Base-by-base conservation (phyloP, 306 rosid genomes). In the Fragaria ananassa region DNA sequence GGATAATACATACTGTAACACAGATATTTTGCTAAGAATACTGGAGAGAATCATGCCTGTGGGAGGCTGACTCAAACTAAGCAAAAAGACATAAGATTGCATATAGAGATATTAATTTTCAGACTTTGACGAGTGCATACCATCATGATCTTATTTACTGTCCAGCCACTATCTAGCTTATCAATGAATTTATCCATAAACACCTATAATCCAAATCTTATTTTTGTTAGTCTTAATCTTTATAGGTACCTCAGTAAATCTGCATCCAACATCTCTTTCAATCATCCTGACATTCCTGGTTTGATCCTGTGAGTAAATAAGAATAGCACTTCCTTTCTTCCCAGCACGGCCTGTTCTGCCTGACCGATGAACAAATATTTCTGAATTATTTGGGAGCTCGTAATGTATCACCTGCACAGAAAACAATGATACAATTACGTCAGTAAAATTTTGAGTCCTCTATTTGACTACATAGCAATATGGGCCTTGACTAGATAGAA, bases 301-400 rank as follows among this genome's bases (percentile, higher is more conserved):
- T 81, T 96, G 94, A 56, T 81, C 93, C 13, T 84, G 88, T 2
- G 94, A 66, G 84, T 96, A 80, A 35, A 96, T 79, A 70, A 91
- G 89, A 85, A 96, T 87, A 62, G 96, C 99, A 77, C 81, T 72
- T 78, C 99, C 99, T 83, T 88, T 96, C 91, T 88, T 96, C 75
- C 99, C 99, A 76, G 99, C 98, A 82, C 99, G 96, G 39, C 99
- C 99, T 70, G 99, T 96, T 74, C 99, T 85, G 53, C 99, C 99
- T 2, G 99, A 92, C 80, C 99, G 93, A 75, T 96, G 99, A 78
- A 96, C 98, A 90, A 96, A 96, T 89, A 93, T 92, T 86, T 93
- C 99, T 15, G 99, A 87, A 82, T 66, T 66, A 81, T 89, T 96
- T 84, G 99, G 98, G 78, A 91, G 96, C 81, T 92, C 99, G n/a